These are phyloP conservation scores for Lycium ferocissimum DNA, from an alignment of 257 asterid genomes.

Conservation along the genomic window DNA sequence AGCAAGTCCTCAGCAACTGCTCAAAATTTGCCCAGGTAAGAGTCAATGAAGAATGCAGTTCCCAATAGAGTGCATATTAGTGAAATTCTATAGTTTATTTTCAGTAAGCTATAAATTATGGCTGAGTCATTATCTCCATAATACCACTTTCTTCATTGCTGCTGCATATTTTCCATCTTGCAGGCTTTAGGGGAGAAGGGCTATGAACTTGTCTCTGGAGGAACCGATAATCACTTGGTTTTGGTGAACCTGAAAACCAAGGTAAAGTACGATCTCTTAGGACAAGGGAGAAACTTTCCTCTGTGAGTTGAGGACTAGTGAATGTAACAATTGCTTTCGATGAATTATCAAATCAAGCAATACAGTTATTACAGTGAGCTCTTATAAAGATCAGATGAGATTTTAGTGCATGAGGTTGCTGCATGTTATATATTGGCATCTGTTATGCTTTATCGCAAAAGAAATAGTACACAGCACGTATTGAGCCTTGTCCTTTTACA, in stretches of 20 bases:
- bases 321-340: neutral
- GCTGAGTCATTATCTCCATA: conserved; percentile 15
- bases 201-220: conserved; percentile 91
- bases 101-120: neutral
- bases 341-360: neutral
- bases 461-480: neutral
- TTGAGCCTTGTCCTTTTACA: conserved; percentile 40
- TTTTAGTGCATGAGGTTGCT: neutral
- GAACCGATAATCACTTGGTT: conserved; percentile 96
- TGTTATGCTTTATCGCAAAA: neutral
- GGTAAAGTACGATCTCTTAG: conserved; percentile 45
- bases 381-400: neutral
- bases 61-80: neutral
- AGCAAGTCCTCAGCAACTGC: conserved; percentile 86
- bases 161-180: conserved; percentile 29
- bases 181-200: conserved; percentile 80
- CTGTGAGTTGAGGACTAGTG: neutral
- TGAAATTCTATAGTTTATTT: neutral
- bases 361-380: neutral
- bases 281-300: conserved; percentile 8
- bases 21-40: conserved; percentile 89
- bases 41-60: conserved; percentile 9
- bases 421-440: neutral
- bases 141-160: conserved; percentile 14
- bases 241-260: conserved; percentile 80